phyloP scores from a whole-genome alignment of 345 rosid genomes.

The Dimocarpus longan region DNA sequence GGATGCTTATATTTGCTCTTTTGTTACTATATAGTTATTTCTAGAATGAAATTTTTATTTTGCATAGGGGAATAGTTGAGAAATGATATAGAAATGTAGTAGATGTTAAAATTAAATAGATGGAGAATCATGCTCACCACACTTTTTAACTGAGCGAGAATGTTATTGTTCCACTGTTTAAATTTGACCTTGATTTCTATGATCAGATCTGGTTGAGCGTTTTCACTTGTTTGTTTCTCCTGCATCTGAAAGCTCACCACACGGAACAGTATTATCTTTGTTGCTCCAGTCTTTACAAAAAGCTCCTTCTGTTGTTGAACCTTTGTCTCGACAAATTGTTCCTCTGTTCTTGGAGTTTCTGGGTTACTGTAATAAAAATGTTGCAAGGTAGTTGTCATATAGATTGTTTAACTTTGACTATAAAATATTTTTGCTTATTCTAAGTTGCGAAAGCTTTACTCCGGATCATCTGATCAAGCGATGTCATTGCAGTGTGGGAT shows the following conservation, averaged over 20 bases:
- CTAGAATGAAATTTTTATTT: not conserved
- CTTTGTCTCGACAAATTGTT: conserved; percentile 67
- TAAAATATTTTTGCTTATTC: not conserved
- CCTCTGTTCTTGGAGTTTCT: conserved; percentile 76
- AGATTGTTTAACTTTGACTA: not conserved
- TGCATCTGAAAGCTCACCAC: conserved; percentile 53
- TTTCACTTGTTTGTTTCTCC: conserved; percentile 56
- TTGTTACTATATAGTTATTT: not conserved
- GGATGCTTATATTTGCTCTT: conserved; percentile 5
- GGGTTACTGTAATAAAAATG: conserved; percentile 61
- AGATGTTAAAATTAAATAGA: not conserved
- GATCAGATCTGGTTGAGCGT: conserved; percentile 59
- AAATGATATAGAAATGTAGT: not conserved
- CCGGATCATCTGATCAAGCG: not conserved
- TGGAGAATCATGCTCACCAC: not conserved
- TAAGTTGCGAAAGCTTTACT: not conserved
- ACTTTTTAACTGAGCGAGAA: not conserved
- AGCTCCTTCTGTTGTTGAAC: conserved; percentile 59
- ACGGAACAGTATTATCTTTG: conserved; percentile 49
- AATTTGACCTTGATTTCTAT: conserved; percentile 28
- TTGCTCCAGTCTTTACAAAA: conserved; percentile 81
- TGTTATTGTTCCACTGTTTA: conserved; percentile 4
- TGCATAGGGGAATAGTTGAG: not conserved
- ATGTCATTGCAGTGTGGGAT: conserved; percentile 59
- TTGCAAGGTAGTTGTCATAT: conserved; percentile 52